These are phyloP conservation scores for Penicillium diatomitis DNA, from an alignment of 495 filamentous ascomycete species.

Conservation along the genomic window DNA sequence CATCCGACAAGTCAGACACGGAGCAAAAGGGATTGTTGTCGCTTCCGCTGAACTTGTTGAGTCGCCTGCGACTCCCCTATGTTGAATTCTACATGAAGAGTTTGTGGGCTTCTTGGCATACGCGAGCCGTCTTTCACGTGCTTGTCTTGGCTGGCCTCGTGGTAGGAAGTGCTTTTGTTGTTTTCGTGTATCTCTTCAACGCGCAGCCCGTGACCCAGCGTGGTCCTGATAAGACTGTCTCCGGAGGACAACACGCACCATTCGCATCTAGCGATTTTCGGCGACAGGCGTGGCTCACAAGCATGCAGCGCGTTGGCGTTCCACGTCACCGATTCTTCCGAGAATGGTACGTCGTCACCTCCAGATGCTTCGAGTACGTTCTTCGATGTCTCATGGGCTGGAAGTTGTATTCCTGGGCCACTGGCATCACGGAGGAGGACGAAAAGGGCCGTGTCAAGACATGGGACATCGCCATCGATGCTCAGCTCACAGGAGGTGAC, in stretches of 20 bases:
- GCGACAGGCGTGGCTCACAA: conserved; percentile 86
- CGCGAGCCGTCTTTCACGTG: conserved; percentile 34
- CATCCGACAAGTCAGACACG: conserved; percentile 47
- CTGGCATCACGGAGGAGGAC: conserved; percentile 74
- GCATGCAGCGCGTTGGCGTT: conserved; percentile 91
- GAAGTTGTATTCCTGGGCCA: conserved; percentile 63
- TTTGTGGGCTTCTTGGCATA: conserved; percentile 34
- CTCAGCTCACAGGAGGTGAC: conserved; percentile 90
- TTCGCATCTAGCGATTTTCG: conserved; percentile 80
- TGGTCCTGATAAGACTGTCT: conserved; percentile 13
- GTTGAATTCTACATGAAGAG: conserved; percentile 19
- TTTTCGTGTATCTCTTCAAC: conserved; percentile 59
- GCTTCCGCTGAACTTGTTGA: conserved; percentile 50
- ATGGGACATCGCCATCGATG: conserved; percentile 91
- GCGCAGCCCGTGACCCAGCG: conserved; percentile 33
- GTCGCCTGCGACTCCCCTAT: conserved; percentile 18
- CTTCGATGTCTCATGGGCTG: conserved; percentile 70
- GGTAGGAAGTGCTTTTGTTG: conserved; percentile 57
- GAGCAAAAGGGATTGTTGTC: conserved; percentile 62
- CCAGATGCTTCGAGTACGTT: conserved; percentile 74
- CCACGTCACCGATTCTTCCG: conserved; percentile 77
- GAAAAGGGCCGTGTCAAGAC: conserved; percentile 83
- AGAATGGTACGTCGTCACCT: conserved; percentile 69
- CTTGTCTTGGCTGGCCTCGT: conserved; percentile 53
- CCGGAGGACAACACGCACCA: conserved; percentile 40